These are phyloP conservation scores for Micromonas pusilla DNA, from an alignment of 139 green algal species.

Conservation along the genomic window DNA sequence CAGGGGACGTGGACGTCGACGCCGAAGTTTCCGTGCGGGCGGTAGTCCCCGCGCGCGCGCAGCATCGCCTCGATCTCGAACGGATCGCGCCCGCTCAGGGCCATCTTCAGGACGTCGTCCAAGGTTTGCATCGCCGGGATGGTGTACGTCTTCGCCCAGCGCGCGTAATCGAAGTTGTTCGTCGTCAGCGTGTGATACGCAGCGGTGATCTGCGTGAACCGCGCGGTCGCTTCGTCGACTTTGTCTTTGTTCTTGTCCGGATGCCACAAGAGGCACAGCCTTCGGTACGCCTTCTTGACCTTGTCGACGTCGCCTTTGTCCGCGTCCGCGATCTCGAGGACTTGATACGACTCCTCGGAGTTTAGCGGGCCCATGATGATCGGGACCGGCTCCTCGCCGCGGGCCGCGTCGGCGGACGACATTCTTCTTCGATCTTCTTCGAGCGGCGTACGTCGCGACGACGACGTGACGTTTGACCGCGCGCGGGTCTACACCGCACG, in stretches of 20 bases:
- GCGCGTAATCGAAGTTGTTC: constrained; percentile 20
- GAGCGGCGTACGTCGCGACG: too few relatives aligned
- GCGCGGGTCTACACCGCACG: too few relatives aligned
- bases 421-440: too few relatives aligned
- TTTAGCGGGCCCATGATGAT: background rate
- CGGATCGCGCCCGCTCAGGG: constrained; percentile 2
- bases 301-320: constrained; percentile 5
- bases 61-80: constrained; percentile 24
- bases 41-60: constrained; percentile 10
- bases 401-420: too few relatives aligned
- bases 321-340: background rate
- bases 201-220: constrained; percentile 4
- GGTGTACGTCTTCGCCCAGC: constrained; percentile 2
- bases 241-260: constrained; percentile 15
- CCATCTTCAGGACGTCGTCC: constrained; percentile 16
- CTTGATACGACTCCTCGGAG: background rate
- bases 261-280: constrained; percentile 11
- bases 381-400: background rate
- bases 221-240: background rate
- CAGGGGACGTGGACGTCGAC: constrained; percentile 18
- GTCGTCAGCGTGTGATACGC: constrained; percentile 28
- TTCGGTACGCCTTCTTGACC: constrained; percentile 11
- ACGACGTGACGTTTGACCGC: too few relatives aligned
- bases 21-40: constrained; percentile 6
- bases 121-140: constrained; percentile 25